Evolutionary conservation across 208 protist genomes (phyloP).

Genomic region (Trypanosoma cruzi): DNA sequence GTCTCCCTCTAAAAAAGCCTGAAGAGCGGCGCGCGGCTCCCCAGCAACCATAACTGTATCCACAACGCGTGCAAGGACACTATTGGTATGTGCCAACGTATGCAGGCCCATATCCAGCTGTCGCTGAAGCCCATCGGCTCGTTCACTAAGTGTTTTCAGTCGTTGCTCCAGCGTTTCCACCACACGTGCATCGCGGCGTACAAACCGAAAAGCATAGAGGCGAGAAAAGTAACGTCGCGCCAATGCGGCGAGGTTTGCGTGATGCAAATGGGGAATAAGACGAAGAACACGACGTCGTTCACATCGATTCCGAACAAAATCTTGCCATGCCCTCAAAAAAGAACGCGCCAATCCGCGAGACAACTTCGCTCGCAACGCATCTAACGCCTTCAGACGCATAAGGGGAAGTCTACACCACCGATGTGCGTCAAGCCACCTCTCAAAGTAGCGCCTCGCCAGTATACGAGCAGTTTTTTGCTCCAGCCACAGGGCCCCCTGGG

Average conservation of each 20-base stretch:
- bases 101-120: slow-evolving; percentile 31
- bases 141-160: slow-evolving; percentile 9
- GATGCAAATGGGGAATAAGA: slow-evolving; percentile 24
- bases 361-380: slow-evolving; percentile 5
- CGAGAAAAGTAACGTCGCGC: slow-evolving; percentile 31
- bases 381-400: slow-evolving; percentile 12
- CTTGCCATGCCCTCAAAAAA: slow-evolving; percentile 10
- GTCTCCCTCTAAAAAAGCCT: slow-evolving; percentile 3
- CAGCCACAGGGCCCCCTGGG: background rate
- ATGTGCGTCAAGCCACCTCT: slow-evolving; percentile 21
- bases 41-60: slow-evolving; percentile 26
- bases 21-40: slow-evolving; percentile 21
- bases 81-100: slow-evolving; percentile 34
- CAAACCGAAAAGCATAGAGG: slow-evolving; percentile 17
- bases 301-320: background rate
- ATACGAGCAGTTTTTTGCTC: slow-evolving; percentile 27
- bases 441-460: slow-evolving; percentile 21
- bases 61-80: slow-evolving; percentile 30
- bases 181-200: slow-evolving; percentile 4
- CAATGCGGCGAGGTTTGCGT: slow-evolving; percentile 20
- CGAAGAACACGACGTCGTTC: background rate
- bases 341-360: slow-evolving; percentile 6
- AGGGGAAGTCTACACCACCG: background rate
- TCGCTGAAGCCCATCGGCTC: slow-evolving; percentile 17
- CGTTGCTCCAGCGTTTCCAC: slow-evolving; percentile 15